Percentiles rank a stretch among this genome's conserved stretches.
phyloP scores from a whole-genome alignment of 2,329 filamentous ascomycete genomes.

The Diaporthe nobilis region DNA sequence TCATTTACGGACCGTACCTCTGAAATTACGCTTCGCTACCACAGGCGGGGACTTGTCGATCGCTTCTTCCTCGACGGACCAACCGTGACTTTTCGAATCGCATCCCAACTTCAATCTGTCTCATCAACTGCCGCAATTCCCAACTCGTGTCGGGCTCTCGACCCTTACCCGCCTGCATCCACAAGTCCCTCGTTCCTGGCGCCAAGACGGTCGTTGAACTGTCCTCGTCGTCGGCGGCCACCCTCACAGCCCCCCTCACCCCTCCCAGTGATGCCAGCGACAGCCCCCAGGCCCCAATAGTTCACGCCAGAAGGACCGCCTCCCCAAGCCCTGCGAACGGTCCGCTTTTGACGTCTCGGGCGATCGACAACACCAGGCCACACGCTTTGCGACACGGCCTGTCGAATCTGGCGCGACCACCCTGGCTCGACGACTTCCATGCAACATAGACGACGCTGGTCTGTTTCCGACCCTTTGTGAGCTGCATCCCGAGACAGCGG shows the following conservation, averaged over 20 bases:
- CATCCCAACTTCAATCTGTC: conserved; percentile 37
- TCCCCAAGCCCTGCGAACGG: conserved; percentile 32
- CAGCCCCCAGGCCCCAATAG: conserved; percentile 37
- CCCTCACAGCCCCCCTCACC: conserved; percentile 17
- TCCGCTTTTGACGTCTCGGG: conserved; percentile 26
- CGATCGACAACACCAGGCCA: conserved; percentile 33
- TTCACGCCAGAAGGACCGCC: conserved; percentile 34
- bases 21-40: conserved; percentile 50
- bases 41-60: conserved; percentile 50
- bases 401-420: conserved; percentile 26
- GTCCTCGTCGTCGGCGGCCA: conserved; percentile 34
- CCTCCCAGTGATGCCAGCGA: conserved; percentile 41
- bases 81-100: conserved; percentile 41
- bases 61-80: conserved; percentile 46
- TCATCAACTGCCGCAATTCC: conserved; percentile 33
- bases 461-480: conserved; percentile 39
- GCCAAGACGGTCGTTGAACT: conserved; percentile 40
- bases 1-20: conserved; percentile 34
- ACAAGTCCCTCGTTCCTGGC: conserved; percentile 37
- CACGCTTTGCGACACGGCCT: conserved; percentile 39
- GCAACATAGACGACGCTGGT: conserved; percentile 40
- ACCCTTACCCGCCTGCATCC: conserved; percentile 31
- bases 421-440: conserved; percentile 33
- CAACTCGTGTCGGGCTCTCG: conserved; percentile 26
- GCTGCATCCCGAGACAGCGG: conserved; percentile 38